Base-by-base conservation (phyloP, 1,284 basidiomycete genomes). In the Cutaneotrichosporon curvatum region DNA sequence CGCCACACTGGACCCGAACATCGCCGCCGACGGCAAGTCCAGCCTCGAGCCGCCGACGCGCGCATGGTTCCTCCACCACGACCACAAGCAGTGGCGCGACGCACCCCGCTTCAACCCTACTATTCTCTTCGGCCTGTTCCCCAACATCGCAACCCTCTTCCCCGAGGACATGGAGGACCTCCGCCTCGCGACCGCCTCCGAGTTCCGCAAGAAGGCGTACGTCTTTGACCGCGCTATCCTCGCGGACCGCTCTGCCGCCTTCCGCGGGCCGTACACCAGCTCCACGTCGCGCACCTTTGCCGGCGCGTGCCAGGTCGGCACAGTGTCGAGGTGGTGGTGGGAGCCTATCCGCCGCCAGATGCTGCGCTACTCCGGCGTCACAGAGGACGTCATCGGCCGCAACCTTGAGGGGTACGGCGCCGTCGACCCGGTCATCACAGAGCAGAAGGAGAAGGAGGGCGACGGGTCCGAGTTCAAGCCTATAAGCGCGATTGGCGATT, bases 171-270 rank as follows among this genome's bases (percentile, higher is more conserved):
- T 84, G 81, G 56, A 71, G 2, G 85, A 88, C 43, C 54, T 65
- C 36, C 61, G 52, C 43, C 59, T 57, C 33, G 55, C 63, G 12
- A 76, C 68, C 9, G 58, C 62, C 10, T 59, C 55, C 34, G 65
- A 45, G 47, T 67, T 65, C 34, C 56, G 57, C 30, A 67, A 67
- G 42, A 71, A 69, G 40, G 72, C 73, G 9, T 69, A 73, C 66
- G 62, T 52, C 61, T 56, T 72, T 38, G 63, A 67, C n/a, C 56
- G 58, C 16, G 67, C 66, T 1, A 74, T 89, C 4, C 74, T 87
- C 37, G 74, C 79, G 4, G 85, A 88, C 68, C 76, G 86, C 22
- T 82, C 81, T 21, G 86, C 85, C 0, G 76, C 85, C 1, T 82
- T 83, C 68, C 76, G 83, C 10, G 84, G 83, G 0, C 55, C 65